Evolutionary conservation across 106 monocot species (phyloP), one percentile per base, ranked within the genome.

Genomic region (Narthecium ossifragum): DNA sequence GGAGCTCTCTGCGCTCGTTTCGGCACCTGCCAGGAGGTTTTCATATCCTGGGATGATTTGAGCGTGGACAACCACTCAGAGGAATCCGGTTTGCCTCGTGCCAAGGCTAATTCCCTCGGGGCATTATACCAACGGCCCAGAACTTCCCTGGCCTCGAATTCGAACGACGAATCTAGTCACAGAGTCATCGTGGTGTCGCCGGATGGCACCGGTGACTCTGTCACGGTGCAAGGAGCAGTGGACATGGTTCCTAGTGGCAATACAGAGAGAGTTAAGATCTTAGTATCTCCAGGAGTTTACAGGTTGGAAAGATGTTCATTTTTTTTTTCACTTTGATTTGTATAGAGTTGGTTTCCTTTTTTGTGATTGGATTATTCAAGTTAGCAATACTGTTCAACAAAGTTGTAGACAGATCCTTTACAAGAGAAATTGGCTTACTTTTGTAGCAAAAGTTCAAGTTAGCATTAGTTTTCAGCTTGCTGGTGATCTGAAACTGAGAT

Each of bases 161-260:
- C 28, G 0, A 34, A 53, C 0, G 62, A 51, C 2, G 34, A 24
- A 29, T 38, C 17, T 0, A 10, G 31, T n/a, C 43, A 47, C 0
- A 31, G 59, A 27, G 69, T 80, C n/a, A 78, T 94, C 57, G 37
- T 73, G 10, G 94, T 94, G 13, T 64, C 83, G 4, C 64, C 59
- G 28, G 80, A 80, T 31, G 94, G 84, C 46, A 41, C 20, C 2
- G 86, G 86, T 4, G 68, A 90, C 53, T 86, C 90, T 2, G 65
- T 1, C 18, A 90, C 90, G 12, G 86, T 96, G 18, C 96, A 90
- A 50, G 90, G 80, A 33, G 96, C 86, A n/a, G 78, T 96, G 9
- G 78, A 96, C 53, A 65, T 90, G 80, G 75, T 96, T 32, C 83
- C 86, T 45, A 51, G 60, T 27, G 75, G 76, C 2, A 90, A 96